These are phyloP conservation scores for Penicillium italicum DNA, from an alignment of 2,329 filamentous ascomycete species.

Conservation along the genomic window DNA sequence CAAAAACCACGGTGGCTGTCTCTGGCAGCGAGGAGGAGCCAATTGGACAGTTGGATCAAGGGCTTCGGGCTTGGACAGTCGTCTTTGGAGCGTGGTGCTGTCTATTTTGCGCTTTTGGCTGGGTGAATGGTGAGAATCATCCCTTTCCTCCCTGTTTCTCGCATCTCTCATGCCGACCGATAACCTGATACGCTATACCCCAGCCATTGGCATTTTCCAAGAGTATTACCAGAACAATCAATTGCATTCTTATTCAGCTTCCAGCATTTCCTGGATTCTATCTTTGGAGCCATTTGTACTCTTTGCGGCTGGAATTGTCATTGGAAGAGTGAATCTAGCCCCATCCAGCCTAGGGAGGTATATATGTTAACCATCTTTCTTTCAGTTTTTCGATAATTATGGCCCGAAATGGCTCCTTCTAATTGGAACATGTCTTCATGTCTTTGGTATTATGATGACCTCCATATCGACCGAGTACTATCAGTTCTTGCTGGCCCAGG, in stretches of 20 bases:
- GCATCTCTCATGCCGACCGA: background rate
- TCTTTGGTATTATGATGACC: slow-evolving; percentile 58
- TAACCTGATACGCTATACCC: background rate
- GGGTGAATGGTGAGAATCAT: slow-evolving; percentile 39
- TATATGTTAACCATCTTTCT: background rate
- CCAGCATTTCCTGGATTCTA: slow-evolving; percentile 57
- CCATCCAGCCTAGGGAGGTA: background rate
- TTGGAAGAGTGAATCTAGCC: slow-evolving; percentile 40
- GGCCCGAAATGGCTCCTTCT: slow-evolving; percentile 56
- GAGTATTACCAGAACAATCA: slow-evolving; percentile 53
- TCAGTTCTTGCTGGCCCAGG: slow-evolving; percentile 54
- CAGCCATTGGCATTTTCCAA: slow-evolving; percentile 53
- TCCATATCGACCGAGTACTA: slow-evolving; percentile 52
- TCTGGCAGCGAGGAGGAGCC: background rate
- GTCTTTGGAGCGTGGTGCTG: slow-evolving; percentile 47
- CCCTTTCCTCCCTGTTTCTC: background rate
- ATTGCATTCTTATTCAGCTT: slow-evolving; percentile 48
- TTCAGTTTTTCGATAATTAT: slow-evolving; percentile 59
- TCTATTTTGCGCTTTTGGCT: slow-evolving; percentile 48
- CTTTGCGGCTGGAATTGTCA: slow-evolving; percentile 54
- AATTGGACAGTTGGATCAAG: slow-evolving; percentile 7
- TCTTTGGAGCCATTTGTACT: slow-evolving; percentile 56
- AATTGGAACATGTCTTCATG: slow-evolving; percentile 51
- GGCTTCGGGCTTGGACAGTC: slow-evolving; percentile 51
- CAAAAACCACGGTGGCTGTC: background rate